These are phyloP conservation scores for Linum tenue DNA, from an alignment of 345 rosid genomes.

Conservation along the genomic window DNA sequence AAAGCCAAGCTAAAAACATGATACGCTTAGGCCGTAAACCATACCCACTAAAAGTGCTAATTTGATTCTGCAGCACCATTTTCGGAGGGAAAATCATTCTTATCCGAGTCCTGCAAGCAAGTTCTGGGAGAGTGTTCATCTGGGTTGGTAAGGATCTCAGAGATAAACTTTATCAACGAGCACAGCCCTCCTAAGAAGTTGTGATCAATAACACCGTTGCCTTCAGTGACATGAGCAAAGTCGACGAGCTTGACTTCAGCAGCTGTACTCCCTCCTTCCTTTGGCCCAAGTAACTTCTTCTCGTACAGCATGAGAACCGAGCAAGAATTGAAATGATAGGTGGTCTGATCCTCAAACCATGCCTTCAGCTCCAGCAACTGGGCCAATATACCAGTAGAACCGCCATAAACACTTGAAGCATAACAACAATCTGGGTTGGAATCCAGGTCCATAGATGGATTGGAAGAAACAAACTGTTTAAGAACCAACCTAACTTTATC, in stretches of 20 bases:
- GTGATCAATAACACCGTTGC: slow-evolving; percentile 77
- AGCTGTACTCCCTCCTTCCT: slow-evolving; percentile 30
- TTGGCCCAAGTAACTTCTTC: slow-evolving; percentile 31
- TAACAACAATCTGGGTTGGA: slow-evolving; percentile 51
- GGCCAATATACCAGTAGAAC: slow-evolving; percentile 55
- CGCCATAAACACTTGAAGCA: slow-evolving; percentile 47
- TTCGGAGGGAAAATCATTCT: slow-evolving; percentile 20
- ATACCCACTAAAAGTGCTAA: no score
- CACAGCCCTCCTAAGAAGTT: slow-evolving; percentile 94
- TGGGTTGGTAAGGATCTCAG: slow-evolving; percentile 43
- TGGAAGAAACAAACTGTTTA: slow-evolving; percentile 74
- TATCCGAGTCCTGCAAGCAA: not conserved
- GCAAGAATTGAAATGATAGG: slow-evolving; percentile 76
- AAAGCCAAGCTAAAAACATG: no score
- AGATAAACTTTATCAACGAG: slow-evolving; percentile 71
- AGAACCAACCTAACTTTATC: slow-evolving; percentile 51
- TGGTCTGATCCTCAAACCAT: slow-evolving; percentile 90
- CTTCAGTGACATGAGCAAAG: slow-evolving; percentile 87
- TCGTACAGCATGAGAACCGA: slow-evolving; percentile 71
- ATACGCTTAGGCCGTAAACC: no score
- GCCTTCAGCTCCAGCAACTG: slow-evolving; percentile 70
- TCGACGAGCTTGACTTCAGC: slow-evolving; percentile 66
- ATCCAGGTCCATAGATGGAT: slow-evolving; percentile 23
- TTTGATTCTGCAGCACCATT: slow-evolving; percentile 1
- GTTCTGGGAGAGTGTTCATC: slow-evolving; percentile 28